phyloP scores from a whole-genome alignment of 805 yeast genomes.

The Zygosaccharomyces siamensis region DNA sequence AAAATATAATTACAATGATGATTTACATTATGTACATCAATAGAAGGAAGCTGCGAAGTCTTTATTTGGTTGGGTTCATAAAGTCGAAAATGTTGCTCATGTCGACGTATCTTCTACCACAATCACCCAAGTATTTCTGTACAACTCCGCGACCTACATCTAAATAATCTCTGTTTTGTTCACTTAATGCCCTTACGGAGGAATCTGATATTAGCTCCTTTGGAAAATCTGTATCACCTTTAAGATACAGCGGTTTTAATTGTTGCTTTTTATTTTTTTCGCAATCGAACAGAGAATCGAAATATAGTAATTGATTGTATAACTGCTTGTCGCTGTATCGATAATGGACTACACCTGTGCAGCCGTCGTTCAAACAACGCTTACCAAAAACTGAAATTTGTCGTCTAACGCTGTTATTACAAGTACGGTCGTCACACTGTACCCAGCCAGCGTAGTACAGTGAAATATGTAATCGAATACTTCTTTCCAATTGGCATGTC shows the following conservation, averaged over 20 bases:
- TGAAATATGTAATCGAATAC: constrained; percentile 64
- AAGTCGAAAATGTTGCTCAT: constrained; percentile 75
- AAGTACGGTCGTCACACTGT: constrained; percentile 76
- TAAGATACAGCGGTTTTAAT: constrained; percentile 50
- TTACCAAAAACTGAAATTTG: constrained; percentile 88
- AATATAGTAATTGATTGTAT: constrained; percentile 80
- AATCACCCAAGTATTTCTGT: constrained; percentile 65
- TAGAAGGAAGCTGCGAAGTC: neutral
- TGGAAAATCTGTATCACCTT: constrained; percentile 35
- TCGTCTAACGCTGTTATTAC: constrained; percentile 65
- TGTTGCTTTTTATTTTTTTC: constrained; percentile 61
- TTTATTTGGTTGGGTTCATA: constrained; percentile 31
- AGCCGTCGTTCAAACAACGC: constrained; percentile 58
- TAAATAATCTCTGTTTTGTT: constrained; percentile 67
- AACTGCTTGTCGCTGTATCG: constrained; percentile 72
- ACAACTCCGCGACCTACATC: constrained; percentile 52
- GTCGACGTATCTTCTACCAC: constrained; percentile 87
- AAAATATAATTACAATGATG: neutral
- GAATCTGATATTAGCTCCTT: constrained; percentile 37
- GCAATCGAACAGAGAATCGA: constrained; percentile 73
- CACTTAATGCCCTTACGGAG: constrained; percentile 67
- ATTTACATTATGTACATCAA: neutral
- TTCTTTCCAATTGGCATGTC: constrained; percentile 68
- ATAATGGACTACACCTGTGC: constrained; percentile 77
- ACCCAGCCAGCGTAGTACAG: constrained; percentile 84